Evolutionary conservation across 1,284 basidiomycete species (phyloP).

Genomic region (Agroathelia rolfsii): DNA sequence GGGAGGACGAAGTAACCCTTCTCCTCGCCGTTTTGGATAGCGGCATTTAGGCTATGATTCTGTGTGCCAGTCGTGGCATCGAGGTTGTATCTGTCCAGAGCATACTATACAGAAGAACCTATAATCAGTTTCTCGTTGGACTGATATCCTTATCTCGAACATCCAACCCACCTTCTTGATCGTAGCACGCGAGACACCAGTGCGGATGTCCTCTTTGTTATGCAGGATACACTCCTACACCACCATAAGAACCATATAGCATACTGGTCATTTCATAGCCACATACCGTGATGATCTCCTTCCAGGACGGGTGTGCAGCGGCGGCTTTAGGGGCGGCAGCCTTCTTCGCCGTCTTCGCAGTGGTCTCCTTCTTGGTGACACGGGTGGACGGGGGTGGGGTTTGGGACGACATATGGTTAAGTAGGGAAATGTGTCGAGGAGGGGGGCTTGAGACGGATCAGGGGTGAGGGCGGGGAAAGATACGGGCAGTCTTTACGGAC

Average conservation of each 20-base stretch:
- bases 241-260: slow-evolving; percentile 8
- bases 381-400: slow-evolving; percentile 28
- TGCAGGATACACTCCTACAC: slow-evolving; percentile 58
- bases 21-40: slow-evolving; percentile 60
- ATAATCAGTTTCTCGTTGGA: slow-evolving; percentile 4
- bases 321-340: slow-evolving; percentile 18
- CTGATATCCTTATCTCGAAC: too few species aligned
- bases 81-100: slow-evolving; percentile 63
- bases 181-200: slow-evolving; percentile 65
- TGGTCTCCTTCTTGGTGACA: slow-evolving; percentile 29
- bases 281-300: slow-evolving; percentile 49
- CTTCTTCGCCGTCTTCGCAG: slow-evolving; percentile 22
- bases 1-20: slow-evolving; percentile 59
- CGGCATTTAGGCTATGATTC: slow-evolving; percentile 59
- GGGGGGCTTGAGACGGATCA: slow-evolving; percentile 6
- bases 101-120: slow-evolving; percentile 54
- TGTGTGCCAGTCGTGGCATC: slow-evolving; percentile 43
- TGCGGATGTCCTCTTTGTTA: slow-evolving; percentile 54
- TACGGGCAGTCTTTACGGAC: slow-evolving; percentile 14
- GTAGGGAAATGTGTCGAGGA: slow-evolving; percentile 12
- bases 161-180: slow-evolving; percentile 61
- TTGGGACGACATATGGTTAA: slow-evolving; percentile 22
- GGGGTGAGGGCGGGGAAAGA: slow-evolving; percentile 10
- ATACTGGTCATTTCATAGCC: slow-evolving; percentile 9
- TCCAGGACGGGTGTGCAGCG: slow-evolving; percentile 43